These are phyloP conservation scores for Dicorynia guianensis DNA, from an alignment of 306 rosid genomes.

Conservation along the genomic window DNA sequence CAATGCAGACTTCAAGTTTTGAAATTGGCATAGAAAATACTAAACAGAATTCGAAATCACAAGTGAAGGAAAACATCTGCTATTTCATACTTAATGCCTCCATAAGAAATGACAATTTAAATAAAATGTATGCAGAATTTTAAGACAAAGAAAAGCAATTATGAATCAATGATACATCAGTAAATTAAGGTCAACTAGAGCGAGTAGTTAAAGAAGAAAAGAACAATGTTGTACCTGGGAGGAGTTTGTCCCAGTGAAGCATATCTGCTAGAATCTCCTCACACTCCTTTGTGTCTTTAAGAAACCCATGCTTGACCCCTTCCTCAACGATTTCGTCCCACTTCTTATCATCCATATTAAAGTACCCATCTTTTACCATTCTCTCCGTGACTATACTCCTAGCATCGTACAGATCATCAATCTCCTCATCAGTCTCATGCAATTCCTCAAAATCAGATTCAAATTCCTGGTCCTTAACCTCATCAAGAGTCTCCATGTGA, in stretches of 20 bases:
- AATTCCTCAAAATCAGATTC: constrained; percentile 69
- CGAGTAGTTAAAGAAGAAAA: neutral
- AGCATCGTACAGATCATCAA: constrained; percentile 72
- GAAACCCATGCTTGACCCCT: constrained; percentile 51
- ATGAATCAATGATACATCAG: neutral
- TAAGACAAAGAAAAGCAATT: neutral
- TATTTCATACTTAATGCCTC: neutral
- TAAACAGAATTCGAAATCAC: neutral
- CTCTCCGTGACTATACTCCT: constrained; percentile 60
- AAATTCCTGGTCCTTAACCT: constrained; percentile 52
- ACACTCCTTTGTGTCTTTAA: constrained; percentile 57
- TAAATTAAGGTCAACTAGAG: neutral
- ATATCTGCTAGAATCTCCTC: constrained; percentile 65
- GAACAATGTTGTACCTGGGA: constrained; percentile 51
- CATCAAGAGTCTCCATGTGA: constrained; percentile 53
- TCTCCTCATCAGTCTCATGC: constrained; percentile 71
- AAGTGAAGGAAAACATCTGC: too few species aligned
- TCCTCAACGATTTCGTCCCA: constrained; percentile 59
- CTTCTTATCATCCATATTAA: constrained; percentile 64
- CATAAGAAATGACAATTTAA: neutral
- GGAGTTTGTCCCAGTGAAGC: constrained; percentile 69
- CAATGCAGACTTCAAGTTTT: too few species aligned
- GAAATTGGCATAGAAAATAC: neutral
- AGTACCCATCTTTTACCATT: constrained; percentile 60
- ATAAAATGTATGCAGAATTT: neutral